Conservation (phyloP, 495 filamentous ascomycete species). For the Xylaria nigripes region DNA sequence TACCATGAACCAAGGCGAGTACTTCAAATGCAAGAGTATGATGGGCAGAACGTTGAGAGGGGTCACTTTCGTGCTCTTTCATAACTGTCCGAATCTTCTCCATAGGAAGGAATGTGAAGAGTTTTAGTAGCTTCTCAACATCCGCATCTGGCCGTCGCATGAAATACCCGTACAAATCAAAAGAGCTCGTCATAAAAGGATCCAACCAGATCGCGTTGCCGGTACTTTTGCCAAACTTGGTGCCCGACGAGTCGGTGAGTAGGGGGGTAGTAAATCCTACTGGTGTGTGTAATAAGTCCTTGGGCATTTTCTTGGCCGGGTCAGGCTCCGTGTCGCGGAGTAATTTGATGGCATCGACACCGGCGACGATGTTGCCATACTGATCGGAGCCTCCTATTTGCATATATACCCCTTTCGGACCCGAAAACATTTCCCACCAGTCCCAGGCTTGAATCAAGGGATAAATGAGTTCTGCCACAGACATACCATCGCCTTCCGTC, state of each 20-base stretch:
- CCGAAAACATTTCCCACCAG: constrained; percentile 72
- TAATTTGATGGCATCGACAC: constrained; percentile 73
- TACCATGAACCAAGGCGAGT: constrained; percentile 68
- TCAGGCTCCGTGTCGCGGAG: constrained; percentile 50
- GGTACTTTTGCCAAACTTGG: constrained; percentile 91
- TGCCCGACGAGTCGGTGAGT: constrained; percentile 72
- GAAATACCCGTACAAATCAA: constrained; percentile 85
- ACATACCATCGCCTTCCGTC: constrained; percentile 77
- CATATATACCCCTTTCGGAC: constrained; percentile 53
- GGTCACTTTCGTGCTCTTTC: constrained; percentile 54
- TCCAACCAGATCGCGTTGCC: constrained; percentile 96
- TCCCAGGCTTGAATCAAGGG: constrained; percentile 95
- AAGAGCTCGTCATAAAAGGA: constrained; percentile 64
- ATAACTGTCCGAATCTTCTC: constrained; percentile 56
- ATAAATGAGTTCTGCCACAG: constrained; percentile 87
- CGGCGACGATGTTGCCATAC: constrained; percentile 90
- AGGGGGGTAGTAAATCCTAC: constrained; percentile 86
- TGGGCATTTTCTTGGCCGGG: constrained; percentile 16
- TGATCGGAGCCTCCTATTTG: constrained; percentile 95
- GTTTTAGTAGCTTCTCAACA: constrained; percentile 70
- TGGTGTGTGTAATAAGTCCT: constrained; percentile 35
- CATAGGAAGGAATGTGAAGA: constrained; percentile 83
- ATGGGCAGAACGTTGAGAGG: constrained; percentile 67
- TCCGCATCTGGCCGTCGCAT: constrained; percentile 72
- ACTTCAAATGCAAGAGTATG: constrained; percentile 75